Base-by-base conservation (phyloP, 208 protist species). In the Acanthamoeba sp. region DNA sequence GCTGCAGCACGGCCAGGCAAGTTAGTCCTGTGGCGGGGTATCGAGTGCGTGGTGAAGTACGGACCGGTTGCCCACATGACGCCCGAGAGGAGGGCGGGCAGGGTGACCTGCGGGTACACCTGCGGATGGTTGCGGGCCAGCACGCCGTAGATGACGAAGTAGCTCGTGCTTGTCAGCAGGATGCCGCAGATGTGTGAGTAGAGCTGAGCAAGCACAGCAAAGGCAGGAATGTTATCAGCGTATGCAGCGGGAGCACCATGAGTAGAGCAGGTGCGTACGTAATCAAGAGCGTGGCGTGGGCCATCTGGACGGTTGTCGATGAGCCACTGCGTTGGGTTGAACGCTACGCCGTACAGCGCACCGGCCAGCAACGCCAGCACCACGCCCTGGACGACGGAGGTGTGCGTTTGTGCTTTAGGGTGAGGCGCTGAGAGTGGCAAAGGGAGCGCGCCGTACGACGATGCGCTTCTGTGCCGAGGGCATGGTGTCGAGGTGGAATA, bases 401-500 rank as follows among this genome's bases (percentile, higher is more conserved):
- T 29, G 57, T 24, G 6, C 10, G 57, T 7, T n/a, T n/a, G n/a
- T 18, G 2, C 45, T 6, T 14, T 20, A 62, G 16, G 55, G 55
- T 66, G 27, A 20, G 29, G 4, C 16, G 1, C 29, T 14, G 20
- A 1, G 32, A 4, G 2, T 32, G 29, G 36, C 34, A 38, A 40
- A 27, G 36, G 5, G 36, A 36, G 29, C 1, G 36, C 0, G n/a
- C n/a, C 62, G 71, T 82, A 82, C 71, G 71, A 82, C 38, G 34
- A 82, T 82, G 34, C 71, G 71, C 71, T 82, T 82, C 71, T 52
- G 71, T 18, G 38, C 38, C 5, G 71, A 29, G 40, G 71, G 71
- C 71, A 82, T 82, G 71, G 71, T 48, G 71, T 82, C 71, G 71
- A 82, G 71, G 71, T 82, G 71, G 38, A 82, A 82, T 18, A 82